Evolutionary conservation across 345 rosid genomes (phyloP).

Genomic region (Eucalyptus paniculata): DNA sequence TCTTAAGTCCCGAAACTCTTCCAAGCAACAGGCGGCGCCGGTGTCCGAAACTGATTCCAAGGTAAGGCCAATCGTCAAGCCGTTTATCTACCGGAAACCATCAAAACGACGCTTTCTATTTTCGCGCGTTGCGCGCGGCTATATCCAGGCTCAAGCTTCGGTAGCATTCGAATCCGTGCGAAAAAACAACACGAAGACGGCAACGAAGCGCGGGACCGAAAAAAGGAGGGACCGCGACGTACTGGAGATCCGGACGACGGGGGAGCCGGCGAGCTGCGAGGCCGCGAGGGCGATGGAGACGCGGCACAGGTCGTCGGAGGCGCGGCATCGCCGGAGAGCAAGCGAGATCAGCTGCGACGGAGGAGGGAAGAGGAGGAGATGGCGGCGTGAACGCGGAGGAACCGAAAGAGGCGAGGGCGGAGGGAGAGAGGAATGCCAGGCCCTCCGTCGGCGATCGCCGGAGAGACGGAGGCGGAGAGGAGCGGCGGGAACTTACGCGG

Average conservation of each 20-base stretch:
- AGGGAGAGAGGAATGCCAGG: neutral
- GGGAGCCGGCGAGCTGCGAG: constrained; percentile 8
- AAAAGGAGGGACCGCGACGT: neutral
- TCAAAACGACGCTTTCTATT: neutral
- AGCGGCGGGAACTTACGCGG: neutral
- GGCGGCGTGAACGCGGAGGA: neutral
- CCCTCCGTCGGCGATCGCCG: neutral
- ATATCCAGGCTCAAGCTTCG: neutral
- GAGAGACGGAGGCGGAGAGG: neutral
- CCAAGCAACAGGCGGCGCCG: constrained; percentile 48
- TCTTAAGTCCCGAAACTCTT: constrained; percentile 42
- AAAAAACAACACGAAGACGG: neutral
- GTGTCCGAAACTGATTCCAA: constrained; percentile 60
- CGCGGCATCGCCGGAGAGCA: constrained; percentile 72
- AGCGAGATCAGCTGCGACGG: constrained; percentile 48
- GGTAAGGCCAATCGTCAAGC: neutral
- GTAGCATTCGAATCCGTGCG: too few species aligned
- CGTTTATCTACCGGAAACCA: neutral
- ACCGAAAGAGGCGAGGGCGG: neutral
- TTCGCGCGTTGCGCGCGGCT: neutral
- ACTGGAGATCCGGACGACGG: constrained; percentile 46
- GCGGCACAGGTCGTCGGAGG: constrained; percentile 52
- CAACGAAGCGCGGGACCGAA: neutral
- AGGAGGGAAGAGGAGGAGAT: neutral
- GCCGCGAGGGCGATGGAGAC: constrained; percentile 44